phyloP scores from a whole-genome alignment of 352 stramenopile genomes.

The Globisporangium nagaii region DNA sequence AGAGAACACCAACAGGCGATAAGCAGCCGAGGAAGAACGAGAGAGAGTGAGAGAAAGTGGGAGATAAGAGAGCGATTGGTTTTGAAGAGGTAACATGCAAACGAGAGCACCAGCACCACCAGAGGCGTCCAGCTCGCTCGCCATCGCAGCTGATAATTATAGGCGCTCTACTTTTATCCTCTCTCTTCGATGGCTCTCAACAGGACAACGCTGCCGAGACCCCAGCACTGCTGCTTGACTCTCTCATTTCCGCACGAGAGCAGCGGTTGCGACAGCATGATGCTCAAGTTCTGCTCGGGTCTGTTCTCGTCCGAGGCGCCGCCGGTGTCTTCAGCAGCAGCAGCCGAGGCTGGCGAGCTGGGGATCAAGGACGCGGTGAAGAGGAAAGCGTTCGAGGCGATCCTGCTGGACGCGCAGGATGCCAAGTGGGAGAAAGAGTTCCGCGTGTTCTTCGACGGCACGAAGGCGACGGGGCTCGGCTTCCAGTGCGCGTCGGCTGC shows the following conservation, averaged over 20 bases:
- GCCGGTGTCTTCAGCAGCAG: background rate
- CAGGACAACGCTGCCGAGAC: background rate
- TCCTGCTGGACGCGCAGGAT: conserved; percentile 12
- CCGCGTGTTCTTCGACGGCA: conserved; percentile 47
- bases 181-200: background rate
- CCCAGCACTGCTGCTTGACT: too few species aligned
- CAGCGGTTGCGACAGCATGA: conserved; percentile 14
- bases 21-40: background rate
- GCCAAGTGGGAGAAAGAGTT: conserved; percentile 53
- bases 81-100: background rate
- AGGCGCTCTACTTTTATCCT: background rate
- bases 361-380: conserved; percentile 18
- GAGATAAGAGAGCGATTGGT: background rate
- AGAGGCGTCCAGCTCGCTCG: too few species aligned
- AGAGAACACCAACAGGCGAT: too few species aligned
- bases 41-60: background rate
- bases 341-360: background rate
- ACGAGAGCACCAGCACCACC: background rate
- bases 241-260: background rate
- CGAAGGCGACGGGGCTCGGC: conserved; percentile 37
- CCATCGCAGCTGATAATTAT: background rate
- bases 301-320: conserved; percentile 13
- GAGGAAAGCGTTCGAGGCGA: conserved; percentile 2
- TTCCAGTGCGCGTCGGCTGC: conserved; percentile 20
- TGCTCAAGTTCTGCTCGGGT: conserved; percentile 46